Base-by-base conservation (phyloP, 768 basidiomycete species). In the Sutorius australiensis region DNA sequence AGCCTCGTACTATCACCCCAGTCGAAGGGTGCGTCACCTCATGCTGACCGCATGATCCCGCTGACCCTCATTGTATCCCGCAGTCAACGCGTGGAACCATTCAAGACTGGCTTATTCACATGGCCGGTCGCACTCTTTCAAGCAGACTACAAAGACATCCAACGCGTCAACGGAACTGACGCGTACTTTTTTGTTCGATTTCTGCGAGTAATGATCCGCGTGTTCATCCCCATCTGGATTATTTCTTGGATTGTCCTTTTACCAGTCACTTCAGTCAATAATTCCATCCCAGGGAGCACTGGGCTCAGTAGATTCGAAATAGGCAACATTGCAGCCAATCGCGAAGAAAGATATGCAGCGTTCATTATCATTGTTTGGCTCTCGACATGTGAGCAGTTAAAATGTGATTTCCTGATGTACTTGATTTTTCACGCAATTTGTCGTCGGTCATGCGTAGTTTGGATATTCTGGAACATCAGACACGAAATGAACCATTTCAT, bases 151-250 rank as follows among this genome's bases (percentile, higher is more conserved):
- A 71, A 71, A 30, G 77, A 75, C 21, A 82, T 91, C 52, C 78
- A 83, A 53, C 72, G 74, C 39, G 77, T 80, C 39, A 94, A 93
- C 56, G 92, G 92, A 28, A 75, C 89, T 53, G 95, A 98, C 67
- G 89, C 93, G 13, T 99, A 95, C 73, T 86, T 95, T 65, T 99
- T 89, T 61, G 86, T 97, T 41, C 87, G 92, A 49, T 98, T 90
- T 69, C 76, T 91, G 28, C 82, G 86, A 44, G 84, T 98, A 77
- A 88, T 97, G 82, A 67, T 83, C 46, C 80, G 84, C 58, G 73
- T 94, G 24, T 78, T 98, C 66, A 61, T 95, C 6, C 95, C 97
- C 21, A 91, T 97, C 63, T 99, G 92, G 95, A 56, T 92, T 46
- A 28, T 98, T 34, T 89, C 92, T 2, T 98, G 95, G 95, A 65